Base-by-base conservation (phyloP, 495 filamentous ascomycete species). In the Apiosordaria backusii region DNA sequence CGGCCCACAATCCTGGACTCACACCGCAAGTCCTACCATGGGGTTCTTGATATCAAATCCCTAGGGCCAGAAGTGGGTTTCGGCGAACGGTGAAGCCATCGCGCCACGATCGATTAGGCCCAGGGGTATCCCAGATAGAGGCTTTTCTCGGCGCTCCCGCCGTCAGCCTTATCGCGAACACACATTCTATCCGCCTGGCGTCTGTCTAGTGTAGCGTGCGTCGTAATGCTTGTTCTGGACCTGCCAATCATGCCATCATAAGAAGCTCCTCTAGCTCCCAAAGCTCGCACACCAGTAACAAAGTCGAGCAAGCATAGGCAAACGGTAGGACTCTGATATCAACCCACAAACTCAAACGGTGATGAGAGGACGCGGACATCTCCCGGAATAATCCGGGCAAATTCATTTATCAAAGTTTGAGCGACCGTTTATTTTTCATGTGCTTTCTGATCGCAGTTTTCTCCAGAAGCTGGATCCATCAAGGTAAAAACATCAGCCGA, bases 111-210 rank as follows among this genome's bases (percentile, higher is more conserved):
- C 52, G 52, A 4, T 55, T 55, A 5, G 52, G n/a, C 13, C 52
- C 52, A 55, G 2, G 52, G 22, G 22, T 23, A 55, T 55, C 52
- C 52, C 4, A 55, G 52, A 22, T n/a, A 7, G n/a, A 19, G 52
- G n/a, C 22, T 23, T 19, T 55, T 22, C 52, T 55, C 52, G 52
- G 52, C 52, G 22, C 52, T 55, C 22, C 52, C 52, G 52, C 52
- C 52, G n/a, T 55, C 52, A 55, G 52, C 52, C 52, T 55, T 55
- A 55, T 55, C 52, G 35, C 35, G 35, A 55, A 55, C 52, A 55
- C 52, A 55, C n/a, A 21, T 7, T 22, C n/a, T n/a, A 55, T 22
- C 22, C 18, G 52, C n/a, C 4, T 55, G n/a, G 52, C 21, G 22
- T 55, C 52, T 55, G 52, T 55, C 22, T 23, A 55, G 35, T 55